Conservation (phyloP, 1,284 basidiomycete species). For the Apiotrichum sp. region DNA sequence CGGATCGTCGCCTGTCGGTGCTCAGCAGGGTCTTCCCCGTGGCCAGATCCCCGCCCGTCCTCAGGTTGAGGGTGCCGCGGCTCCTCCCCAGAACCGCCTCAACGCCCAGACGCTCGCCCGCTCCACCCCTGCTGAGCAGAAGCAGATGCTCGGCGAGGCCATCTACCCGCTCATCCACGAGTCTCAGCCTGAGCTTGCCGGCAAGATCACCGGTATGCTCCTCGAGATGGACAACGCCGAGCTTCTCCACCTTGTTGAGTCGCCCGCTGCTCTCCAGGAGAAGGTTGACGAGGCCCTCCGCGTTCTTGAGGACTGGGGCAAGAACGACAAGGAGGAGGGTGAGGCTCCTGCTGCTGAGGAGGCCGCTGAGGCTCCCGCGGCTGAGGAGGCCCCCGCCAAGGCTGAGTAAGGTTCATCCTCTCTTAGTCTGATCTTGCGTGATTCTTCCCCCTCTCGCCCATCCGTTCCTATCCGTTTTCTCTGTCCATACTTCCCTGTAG, state of each 20-base stretch:
- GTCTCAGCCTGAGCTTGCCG: constrained; percentile 78
- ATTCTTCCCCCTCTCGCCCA: too few relatives aligned
- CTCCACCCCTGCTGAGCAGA: constrained; percentile 80
- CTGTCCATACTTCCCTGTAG: background rate
- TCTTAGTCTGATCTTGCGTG: too few relatives aligned
- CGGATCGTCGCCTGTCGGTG: constrained; percentile 46
- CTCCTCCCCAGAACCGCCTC: constrained; percentile 36
- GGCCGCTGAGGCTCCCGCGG: constrained; percentile 16
- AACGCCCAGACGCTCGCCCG: constrained; percentile 58
- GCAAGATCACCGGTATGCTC: constrained; percentile 96
- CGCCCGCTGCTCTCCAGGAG: constrained; percentile 67
- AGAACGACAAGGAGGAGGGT: constrained; percentile 20
- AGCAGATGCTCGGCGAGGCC: constrained; percentile 91
- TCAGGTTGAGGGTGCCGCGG: constrained; percentile 51
- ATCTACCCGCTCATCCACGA: constrained; percentile 80
- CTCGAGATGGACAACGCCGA: constrained; percentile 95
- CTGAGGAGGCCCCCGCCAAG: constrained; percentile 4
- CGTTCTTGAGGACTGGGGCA: constrained; percentile 48
- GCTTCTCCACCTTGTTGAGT: constrained; percentile 76
- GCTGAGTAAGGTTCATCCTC: background rate
- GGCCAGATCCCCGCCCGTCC: constrained; percentile 42
- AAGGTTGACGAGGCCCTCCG: constrained; percentile 79
- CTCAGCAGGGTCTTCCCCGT: constrained; percentile 45
- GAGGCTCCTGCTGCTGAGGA: constrained; percentile 19
- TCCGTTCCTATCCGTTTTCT: background rate